Evolutionary conservation across 1,139 yeast species (phyloP), one percentile per base, ranked within the genome.

Genomic region (Saccharomyces hybrid): DNA sequence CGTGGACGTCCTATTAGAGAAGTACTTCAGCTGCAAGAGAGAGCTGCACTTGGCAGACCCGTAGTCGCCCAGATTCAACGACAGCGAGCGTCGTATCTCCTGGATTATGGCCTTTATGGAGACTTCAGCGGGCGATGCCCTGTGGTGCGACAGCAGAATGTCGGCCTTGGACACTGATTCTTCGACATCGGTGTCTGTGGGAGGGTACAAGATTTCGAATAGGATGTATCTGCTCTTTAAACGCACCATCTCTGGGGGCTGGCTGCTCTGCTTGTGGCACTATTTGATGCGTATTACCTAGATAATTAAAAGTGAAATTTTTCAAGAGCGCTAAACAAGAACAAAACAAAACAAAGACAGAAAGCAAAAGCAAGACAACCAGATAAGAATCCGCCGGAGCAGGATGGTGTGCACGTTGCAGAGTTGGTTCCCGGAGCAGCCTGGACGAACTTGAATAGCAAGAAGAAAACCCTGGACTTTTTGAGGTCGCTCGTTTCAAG

Each of bases 221-320:
- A 90, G 75, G 26, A 91, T 76, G 66, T 91, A 91, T 61, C 98
- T 75, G 32, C 90, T 85, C 69, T 91, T 91, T 49, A 90, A 76
- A 65, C 98, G 79, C 26, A 91, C 98, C 98, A 91, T 90, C 5
- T 11, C 5, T 34, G 11, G 19, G 8, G 19, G 8, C 19, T 5
- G n/a, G 9, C 8, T 34, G 14, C 21, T 9, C 16, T 34, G 42
- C 9, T 31, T 34, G 19, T 8, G 14, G 38, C 19, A 32, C 38
- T 32, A 12, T 32, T 32, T 32, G 8, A 12, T 32, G 38, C 38
- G 38, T 32, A 5, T 16, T 16, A 19, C 11, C 11, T 6, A 4
- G 14, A 16, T 19, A 38, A 6, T 9, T 1, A 38, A 19, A 16
- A 16, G 44, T 38, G 24, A 38, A 38, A 38, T 38, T 38, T 38